Evolutionary conservation across 441 rosid species (phyloP).

Genomic region (Biscutella laevigata): DNA sequence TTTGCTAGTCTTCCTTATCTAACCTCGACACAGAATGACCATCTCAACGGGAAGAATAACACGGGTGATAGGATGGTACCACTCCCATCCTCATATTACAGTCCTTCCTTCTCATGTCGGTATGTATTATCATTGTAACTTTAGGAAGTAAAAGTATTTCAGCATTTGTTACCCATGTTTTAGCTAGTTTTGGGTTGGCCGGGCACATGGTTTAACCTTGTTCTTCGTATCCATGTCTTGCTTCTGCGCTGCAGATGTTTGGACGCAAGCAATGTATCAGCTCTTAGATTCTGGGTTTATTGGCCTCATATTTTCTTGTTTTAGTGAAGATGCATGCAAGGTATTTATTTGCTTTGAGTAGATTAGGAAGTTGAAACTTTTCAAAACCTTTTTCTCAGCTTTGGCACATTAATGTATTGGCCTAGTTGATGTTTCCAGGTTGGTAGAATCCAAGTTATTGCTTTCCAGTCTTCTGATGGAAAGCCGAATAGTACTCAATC

Average conservation of each 20-base stretch:
- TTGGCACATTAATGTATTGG: neutral
- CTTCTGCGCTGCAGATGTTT: conserved; percentile 55
- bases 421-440: conserved; percentile 43
- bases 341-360: conserved; percentile 26
- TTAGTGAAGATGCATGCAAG: conserved; percentile 79
- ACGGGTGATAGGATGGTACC: conserved; percentile 96
- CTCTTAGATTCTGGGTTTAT: conserved; percentile 94
- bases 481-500: conserved; percentile 48
- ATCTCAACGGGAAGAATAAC: conserved; percentile 72
- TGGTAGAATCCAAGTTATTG: conserved; percentile 94
- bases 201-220: neutral
- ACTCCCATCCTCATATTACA: conserved; percentile 96
- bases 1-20: conserved; percentile 31
- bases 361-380: neutral
- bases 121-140: conserved; percentile 24
- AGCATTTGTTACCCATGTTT: no score
- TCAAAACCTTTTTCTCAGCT: neutral
- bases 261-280: conserved; percentile 98
- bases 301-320: conserved; percentile 89
- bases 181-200: neutral
- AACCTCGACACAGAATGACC: conserved; percentile 75
- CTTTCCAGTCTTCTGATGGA: conserved; percentile 93
- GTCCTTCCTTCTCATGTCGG: conserved; percentile 98
- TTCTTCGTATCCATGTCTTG: conserved; percentile 1
- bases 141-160: neutral